These are phyloP conservation scores for Tolypocladium tundrense DNA, from an alignment of 2,329 filamentous ascomycete species.

Conservation along the genomic window DNA sequence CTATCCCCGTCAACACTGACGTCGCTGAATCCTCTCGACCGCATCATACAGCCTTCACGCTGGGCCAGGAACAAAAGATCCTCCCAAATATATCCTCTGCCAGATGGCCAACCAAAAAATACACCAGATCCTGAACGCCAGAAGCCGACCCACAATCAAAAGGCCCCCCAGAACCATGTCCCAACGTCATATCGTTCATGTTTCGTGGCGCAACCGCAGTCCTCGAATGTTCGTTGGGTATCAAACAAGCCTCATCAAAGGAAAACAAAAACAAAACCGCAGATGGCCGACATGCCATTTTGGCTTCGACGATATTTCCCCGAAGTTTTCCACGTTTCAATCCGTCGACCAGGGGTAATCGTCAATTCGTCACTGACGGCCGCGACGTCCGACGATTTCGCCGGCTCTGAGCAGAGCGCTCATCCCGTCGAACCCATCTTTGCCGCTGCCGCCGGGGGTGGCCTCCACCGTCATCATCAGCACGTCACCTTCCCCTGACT, in stretches of 20 bases:
- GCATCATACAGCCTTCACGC: background rate
- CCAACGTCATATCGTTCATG: background rate
- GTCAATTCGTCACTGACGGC: conserved; percentile 3
- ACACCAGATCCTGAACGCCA: background rate
- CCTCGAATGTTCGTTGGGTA: conserved; percentile 3
- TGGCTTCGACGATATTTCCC: background rate
- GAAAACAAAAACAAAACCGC: conserved; percentile 2
- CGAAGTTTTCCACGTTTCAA: background rate
- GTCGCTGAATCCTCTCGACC: no score
- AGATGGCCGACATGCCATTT: background rate
- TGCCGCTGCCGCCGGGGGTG: conserved; percentile 9
- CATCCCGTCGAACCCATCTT: conserved; percentile 41
- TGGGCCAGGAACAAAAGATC: background rate
- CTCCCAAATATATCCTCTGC: background rate
- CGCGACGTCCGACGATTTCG: conserved; percentile 44
- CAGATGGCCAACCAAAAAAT: background rate
- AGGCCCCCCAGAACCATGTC: background rate
- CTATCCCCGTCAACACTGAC: background rate
- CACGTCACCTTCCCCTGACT: conserved; percentile 18
- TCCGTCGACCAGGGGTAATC: background rate
- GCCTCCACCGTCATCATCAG: conserved; percentile 18
- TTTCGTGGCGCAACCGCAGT: background rate
- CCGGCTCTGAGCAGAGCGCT: conserved; percentile 47
- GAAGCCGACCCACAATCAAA: background rate
- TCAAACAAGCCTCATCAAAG: background rate